Percentiles rank a stretch among this genome's conserved stretches.
Conservation (phyloP, 805 yeast species). For the Saturnispora gosingensis region DNA sequence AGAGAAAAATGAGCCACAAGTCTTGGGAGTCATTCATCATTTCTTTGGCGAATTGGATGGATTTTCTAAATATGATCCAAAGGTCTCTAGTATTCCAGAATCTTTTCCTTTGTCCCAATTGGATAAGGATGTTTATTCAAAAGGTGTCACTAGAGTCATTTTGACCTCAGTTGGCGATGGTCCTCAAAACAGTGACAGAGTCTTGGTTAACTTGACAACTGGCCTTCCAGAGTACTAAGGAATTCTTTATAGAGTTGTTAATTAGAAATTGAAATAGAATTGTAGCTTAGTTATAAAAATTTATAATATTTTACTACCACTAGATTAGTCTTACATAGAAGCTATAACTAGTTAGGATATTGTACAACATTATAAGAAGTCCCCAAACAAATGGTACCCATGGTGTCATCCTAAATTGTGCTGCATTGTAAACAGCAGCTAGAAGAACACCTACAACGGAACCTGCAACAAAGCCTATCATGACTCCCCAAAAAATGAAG, state of each 20-base stretch:
- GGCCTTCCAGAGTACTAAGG: conserved; percentile 47
- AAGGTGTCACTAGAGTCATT: conserved; percentile 76
- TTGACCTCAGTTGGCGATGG: conserved; percentile 84
- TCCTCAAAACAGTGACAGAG: conserved; percentile 53
- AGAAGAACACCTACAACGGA: conserved; percentile 67
- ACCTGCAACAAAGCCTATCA: conserved; percentile 65
- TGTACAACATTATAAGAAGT: conserved; percentile 53
- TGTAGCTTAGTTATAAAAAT: background rate
- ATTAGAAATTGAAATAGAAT: background rate
- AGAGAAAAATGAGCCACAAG: conserved; percentile 59
- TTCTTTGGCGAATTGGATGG: conserved; percentile 55
- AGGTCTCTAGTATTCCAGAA: conserved; percentile 13
- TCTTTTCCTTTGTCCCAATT: conserved; percentile 19
- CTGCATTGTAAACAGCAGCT: conserved; percentile 69
- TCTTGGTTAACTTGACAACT: conserved; percentile 44
- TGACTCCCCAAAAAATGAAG: conserved; percentile 46
- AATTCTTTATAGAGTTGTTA: background rate
- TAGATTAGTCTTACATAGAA: conserved; percentile 20
- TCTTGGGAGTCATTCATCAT: conserved; percentile 60
- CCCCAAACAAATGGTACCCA: conserved; percentile 93
- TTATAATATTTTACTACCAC: background rate
- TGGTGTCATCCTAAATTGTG: conserved; percentile 79
- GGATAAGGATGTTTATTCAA: conserved; percentile 27
- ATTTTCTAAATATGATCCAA: conserved; percentile 37
- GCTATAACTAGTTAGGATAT: conserved; percentile 59